phyloP scores from a whole-genome alignment of 2,329 filamentous ascomycete species.

The Colletotrichum sojae region DNA sequence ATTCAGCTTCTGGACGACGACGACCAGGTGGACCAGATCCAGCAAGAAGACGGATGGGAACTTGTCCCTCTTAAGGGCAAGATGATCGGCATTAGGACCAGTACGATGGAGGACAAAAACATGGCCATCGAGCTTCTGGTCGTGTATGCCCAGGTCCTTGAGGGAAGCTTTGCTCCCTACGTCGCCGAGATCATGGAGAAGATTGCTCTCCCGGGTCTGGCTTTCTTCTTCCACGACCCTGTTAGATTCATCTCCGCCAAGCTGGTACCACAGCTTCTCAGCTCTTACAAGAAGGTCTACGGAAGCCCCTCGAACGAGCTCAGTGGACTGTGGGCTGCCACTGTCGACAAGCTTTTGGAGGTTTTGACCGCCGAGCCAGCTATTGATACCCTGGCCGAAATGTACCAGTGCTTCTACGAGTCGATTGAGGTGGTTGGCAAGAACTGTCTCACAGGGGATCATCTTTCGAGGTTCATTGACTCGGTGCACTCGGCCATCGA shows the following conservation, averaged over 20 bases:
- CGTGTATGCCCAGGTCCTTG: conserved; percentile 96
- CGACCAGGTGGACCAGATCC: conserved; percentile 91
- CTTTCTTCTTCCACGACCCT: conserved; percentile 99
- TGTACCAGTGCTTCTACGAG: conserved; percentile 99
- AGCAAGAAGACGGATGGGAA: conserved; percentile 98
- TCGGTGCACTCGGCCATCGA: conserved; percentile 87
- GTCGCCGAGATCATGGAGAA: conserved; percentile 96
- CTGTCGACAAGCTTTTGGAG: conserved; percentile 92
- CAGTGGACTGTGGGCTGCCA: conserved; percentile 84
- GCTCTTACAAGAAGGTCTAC: conserved; percentile 93
- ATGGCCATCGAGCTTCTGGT: conserved; percentile 99
- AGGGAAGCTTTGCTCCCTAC: conserved; percentile 91
- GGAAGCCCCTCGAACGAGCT: conserved; percentile 85
- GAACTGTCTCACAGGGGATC: conserved; percentile 80
- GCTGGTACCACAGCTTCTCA: conserved; percentile 91
- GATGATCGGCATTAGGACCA: conserved; percentile 98
- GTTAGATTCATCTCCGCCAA: conserved; percentile 96
- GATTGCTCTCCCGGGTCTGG: conserved; percentile 91
- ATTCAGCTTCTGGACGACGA: conserved; percentile 97
- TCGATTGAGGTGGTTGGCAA: conserved; percentile 94
- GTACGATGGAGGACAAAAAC: conserved; percentile 97
- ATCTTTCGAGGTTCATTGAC: conserved; percentile 91
- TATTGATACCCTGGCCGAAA: conserved; percentile 95
- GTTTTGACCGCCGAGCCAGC: conserved; percentile 94
- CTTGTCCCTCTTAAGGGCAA: conserved; percentile 97